phyloP scores from a whole-genome alignment of 306 rosid genomes.

The Leucaena leucocephala region DNA sequence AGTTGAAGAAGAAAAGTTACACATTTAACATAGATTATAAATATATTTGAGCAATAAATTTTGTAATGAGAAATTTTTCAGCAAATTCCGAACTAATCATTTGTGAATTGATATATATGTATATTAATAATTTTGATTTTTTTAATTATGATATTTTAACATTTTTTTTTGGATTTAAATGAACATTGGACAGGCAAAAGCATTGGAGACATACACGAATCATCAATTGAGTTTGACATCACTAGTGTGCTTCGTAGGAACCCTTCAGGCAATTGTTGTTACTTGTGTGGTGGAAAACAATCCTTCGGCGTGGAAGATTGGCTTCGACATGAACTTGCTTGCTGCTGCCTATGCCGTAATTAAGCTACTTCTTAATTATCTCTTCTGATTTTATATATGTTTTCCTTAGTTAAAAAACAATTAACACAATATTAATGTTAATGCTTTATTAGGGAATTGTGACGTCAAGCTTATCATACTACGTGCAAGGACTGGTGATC shows the following conservation, averaged over 20 bases:
- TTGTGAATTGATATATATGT: no score
- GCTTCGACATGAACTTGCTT: conserved; percentile 87
- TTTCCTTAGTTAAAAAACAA: not conserved
- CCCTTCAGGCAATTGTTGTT: conserved; percentile 70
- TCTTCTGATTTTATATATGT: not conserved
- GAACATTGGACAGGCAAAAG: conserved; percentile 55
- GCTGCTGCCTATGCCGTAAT: conserved; percentile 91
- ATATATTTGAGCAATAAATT: no score
- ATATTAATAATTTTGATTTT: not conserved
- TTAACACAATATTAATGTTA: not conserved
- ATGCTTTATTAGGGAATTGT: conserved; percentile 62
- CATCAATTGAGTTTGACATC: conserved; percentile 82
- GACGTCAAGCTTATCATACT: conserved; percentile 78
- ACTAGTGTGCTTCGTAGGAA: conserved; percentile 74
- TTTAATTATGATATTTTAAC: not conserved
- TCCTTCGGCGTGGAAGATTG: conserved; percentile 74
- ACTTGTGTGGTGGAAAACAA: conserved; percentile 74
- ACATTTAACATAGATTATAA: no score
- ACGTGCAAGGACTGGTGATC: conserved; percentile 85
- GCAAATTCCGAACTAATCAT: no score
- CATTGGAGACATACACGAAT: conserved; percentile 76
- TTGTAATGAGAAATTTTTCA: no score
- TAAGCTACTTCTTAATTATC: conserved; percentile 25
- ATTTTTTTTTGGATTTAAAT: not conserved
- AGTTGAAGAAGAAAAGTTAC: no score